phyloP scores from a whole-genome alignment of 371 early-diverging fungal genomes.

The Blastocladiella emersonii region DNA sequence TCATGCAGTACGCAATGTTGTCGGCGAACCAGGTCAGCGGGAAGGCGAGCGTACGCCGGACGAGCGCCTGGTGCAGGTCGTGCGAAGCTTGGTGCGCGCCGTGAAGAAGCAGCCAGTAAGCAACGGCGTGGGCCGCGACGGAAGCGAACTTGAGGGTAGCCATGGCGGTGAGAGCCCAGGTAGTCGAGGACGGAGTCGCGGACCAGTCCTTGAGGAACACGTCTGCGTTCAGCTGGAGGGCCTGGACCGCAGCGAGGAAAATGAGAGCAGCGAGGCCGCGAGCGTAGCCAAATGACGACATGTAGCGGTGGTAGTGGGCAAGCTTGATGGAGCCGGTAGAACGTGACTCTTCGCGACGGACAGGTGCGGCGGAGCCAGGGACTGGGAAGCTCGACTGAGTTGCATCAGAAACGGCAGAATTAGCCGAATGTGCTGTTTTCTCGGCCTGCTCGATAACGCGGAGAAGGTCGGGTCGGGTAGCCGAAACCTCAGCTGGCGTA shows the following conservation, averaged over 20 bases:
- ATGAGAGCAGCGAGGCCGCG: not conserved
- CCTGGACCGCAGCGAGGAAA: not conserved
- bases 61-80: not conserved
- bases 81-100: not conserved
- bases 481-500: no score
- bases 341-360: not conserved
- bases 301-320: not conserved
- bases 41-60: not conserved
- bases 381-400: no score
- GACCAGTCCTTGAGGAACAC: not conserved
- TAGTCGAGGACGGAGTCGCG: not conserved
- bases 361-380: no score
- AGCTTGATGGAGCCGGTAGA: not conserved
- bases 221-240: not conserved
- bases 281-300: not conserved
- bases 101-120: not conserved
- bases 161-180: no score
- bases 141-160: not conserved
- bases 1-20: conserved; percentile 32
- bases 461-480: no score
- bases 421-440: no score
- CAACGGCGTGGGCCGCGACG: not conserved
- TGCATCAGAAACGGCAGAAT: no score
- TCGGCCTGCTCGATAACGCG: no score
- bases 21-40: not conserved